Percentiles rank a stretch among this genome's conserved stretches.
These are phyloP conservation scores for Pseudoscleropodium purum DNA, from an alignment of 225 moss, liverwort and hornwort genomes.

Conservation along the genomic window DNA sequence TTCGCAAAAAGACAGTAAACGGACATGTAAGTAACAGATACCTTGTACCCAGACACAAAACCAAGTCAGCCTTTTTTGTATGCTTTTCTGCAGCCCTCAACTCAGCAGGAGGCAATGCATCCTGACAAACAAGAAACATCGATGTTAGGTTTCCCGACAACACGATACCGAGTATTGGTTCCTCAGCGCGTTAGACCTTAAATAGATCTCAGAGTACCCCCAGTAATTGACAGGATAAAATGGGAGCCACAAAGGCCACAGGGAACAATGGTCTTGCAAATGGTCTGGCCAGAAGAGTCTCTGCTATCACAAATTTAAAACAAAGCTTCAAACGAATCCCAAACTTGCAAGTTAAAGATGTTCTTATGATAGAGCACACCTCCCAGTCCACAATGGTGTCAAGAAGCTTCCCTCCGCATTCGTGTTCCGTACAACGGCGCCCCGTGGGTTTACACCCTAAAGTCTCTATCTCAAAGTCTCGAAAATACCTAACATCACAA, in stretches of 20 bases:
- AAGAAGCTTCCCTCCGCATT: slow-evolving; percentile 60
- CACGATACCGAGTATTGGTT: background rate
- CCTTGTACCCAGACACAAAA: slow-evolving; percentile 85
- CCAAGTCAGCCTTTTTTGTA: slow-evolving; percentile 67
- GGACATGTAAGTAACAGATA: slow-evolving; percentile 5
- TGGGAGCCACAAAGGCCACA: background rate
- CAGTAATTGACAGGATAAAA: background rate
- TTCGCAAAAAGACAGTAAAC: background rate
- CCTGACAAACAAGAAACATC: slow-evolving; percentile 26
- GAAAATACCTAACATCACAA: slow-evolving; percentile 59
- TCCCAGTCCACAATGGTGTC: slow-evolving; percentile 94
- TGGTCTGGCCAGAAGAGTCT: background rate
- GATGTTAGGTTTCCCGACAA: background rate
- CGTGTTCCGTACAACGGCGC: slow-evolving; percentile 48
- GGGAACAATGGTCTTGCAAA: background rate
- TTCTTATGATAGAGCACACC: slow-evolving; percentile 22
- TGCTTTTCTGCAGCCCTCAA: slow-evolving; percentile 77
- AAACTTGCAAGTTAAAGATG: background rate
- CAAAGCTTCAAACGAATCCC: background rate
- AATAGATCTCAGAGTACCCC: background rate
- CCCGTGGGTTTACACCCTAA: slow-evolving; percentile 74
- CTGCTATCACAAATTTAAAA: background rate
- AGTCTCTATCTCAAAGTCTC: slow-evolving; percentile 87
- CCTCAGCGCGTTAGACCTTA: background rate
- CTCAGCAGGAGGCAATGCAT: slow-evolving; percentile 69